These are phyloP conservation scores for Acrodontium crateriforme DNA, from an alignment of 2,329 filamentous ascomycete genomes.

Conservation along the genomic window DNA sequence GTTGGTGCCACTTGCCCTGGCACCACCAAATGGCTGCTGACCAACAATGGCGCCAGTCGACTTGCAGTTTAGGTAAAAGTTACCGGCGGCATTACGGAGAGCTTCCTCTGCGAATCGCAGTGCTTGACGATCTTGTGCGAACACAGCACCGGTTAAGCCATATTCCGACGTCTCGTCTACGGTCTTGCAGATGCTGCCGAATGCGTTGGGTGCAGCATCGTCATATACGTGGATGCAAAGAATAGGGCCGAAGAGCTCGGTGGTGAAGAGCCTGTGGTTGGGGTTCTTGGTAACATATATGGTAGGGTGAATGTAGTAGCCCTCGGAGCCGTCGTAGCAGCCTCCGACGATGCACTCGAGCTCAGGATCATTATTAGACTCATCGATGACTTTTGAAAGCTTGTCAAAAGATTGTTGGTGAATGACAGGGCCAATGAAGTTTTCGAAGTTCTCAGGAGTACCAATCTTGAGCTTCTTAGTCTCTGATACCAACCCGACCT, in stretches of 20 bases:
- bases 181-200: slow-evolving; percentile 44
- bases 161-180: slow-evolving; percentile 65
- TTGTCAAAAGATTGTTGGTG: slow-evolving; percentile 72
- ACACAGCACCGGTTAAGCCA: slow-evolving; percentile 62
- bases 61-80: slow-evolving; percentile 82
- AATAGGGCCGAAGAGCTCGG: slow-evolving; percentile 73
- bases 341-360: slow-evolving; percentile 64
- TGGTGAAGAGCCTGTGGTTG: slow-evolving; percentile 57
- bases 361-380: slow-evolving; percentile 60
- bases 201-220: slow-evolving; percentile 43
- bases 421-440: slow-evolving; percentile 82
- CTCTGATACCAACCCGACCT: slow-evolving; percentile 52
- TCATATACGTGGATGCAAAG: slow-evolving; percentile 66
- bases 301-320: slow-evolving; percentile 74
- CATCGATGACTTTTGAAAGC: slow-evolving; percentile 61
- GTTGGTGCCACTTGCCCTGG: slow-evolving; percentile 42
- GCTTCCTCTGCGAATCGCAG: slow-evolving; percentile 56
- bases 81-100: slow-evolving; percentile 60
- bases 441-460: slow-evolving; percentile 52
- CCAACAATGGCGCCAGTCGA: slow-evolving; percentile 37
- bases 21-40: slow-evolving; percentile 34
- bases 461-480: slow-evolving; percentile 58
- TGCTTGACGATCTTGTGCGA: slow-evolving; percentile 53
- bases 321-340: slow-evolving; percentile 61
- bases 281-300: slow-evolving; percentile 65